Base-by-base conservation (phyloP, 495 filamentous ascomycete genomes). In the Staphylotrichum longicolle region DNA sequence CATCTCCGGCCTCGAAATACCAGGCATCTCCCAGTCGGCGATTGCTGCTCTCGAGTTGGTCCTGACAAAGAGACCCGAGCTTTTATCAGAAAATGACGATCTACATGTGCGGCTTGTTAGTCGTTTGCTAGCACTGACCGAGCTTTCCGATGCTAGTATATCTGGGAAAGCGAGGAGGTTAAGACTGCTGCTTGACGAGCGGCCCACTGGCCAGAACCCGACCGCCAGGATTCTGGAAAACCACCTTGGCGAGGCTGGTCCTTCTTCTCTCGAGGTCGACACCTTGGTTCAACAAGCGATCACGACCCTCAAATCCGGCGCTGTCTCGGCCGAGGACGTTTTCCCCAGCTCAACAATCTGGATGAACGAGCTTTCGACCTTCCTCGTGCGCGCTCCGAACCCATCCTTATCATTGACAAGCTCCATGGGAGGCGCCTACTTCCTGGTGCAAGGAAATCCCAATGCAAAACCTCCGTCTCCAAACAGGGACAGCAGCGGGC, bases 321-420 rank as follows among this genome's bases (percentile, higher is more conserved):
- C 49, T 15, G 60, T 67, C 7, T 61, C 70, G 0, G 33, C 66
- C n/a, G 66, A 73, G 45, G 65, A 72, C 7, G 57, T 83, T 12
- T 70, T 83, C 49, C 82, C 82, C 11, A 78, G 70, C 41, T 67
- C 67, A 9, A 64, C 65, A 2, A 54, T 68, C 20, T 85, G 82
- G 82, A 68, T 65, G 60, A 44, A 70, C 5, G 72, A 77, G 46
- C 64, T 96, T n/a, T 63, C 56, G 0, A 78, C 75, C 3, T 86
- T 93, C 66, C 75, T 94, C 14, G 70, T 78, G 42, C 68, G 77
- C 6, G 65, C 76, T 30, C 86, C 88, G 12, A 82, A 82, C 47
- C 74, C 79, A 12, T 86, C 89, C 8, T 71, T 92, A 6, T 83
- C 90, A 8, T 81, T 95, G 7, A 89, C 88, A 5, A 90, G 85